These are phyloP conservation scores for Colletotrichum magnum DNA, from an alignment of 2,329 filamentous ascomycete genomes.

Conservation along the genomic window DNA sequence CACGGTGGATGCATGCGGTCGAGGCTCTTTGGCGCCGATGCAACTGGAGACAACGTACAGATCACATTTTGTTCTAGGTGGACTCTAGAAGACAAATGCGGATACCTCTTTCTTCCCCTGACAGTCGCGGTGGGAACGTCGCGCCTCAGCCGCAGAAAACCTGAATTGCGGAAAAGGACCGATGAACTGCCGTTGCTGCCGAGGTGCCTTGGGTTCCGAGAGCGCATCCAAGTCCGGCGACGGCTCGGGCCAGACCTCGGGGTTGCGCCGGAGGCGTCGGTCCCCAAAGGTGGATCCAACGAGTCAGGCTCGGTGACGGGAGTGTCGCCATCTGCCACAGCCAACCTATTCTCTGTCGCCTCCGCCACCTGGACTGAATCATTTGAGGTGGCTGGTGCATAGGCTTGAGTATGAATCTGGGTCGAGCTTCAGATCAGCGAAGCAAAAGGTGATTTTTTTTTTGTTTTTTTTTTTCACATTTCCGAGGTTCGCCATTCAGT, in stretches of 20 bases:
- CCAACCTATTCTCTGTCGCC: slow-evolving; percentile 1
- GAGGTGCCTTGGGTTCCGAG: slow-evolving; percentile 25
- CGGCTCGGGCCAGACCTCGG: slow-evolving; percentile 30
- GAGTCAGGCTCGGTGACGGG: slow-evolving; percentile 22
- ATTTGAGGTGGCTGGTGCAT: slow-evolving; percentile 20
- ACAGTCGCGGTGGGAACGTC: background rate
- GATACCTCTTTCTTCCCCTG: slow-evolving; percentile 14
- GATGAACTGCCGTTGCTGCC: slow-evolving; percentile 28
- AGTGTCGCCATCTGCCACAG: background rate
- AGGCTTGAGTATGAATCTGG: background rate
- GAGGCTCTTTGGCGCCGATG: background rate
- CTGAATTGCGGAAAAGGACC: slow-evolving; percentile 29
- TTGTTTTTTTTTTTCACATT: too few species aligned
- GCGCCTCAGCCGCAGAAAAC: slow-evolving; percentile 1
- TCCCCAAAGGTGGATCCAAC: slow-evolving; percentile 12
- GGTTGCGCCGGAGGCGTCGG: slow-evolving; percentile 34
- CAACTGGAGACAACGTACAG: background rate
- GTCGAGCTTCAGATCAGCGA: too few species aligned
- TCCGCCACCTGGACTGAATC: slow-evolving; percentile 23
- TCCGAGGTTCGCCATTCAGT: too few species aligned
- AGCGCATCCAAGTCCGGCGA: slow-evolving; percentile 23
- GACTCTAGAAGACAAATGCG: slow-evolving; percentile 30
- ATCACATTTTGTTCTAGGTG: slow-evolving; percentile 12
- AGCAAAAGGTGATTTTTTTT: too few species aligned
- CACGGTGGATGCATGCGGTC: slow-evolving; percentile 17